A percentile compares a stretch with the other conserved stretches of the same genome.
Evolutionary conservation across 306 rosid species (phyloP).

Genomic region (Acmispon strigosus): DNA sequence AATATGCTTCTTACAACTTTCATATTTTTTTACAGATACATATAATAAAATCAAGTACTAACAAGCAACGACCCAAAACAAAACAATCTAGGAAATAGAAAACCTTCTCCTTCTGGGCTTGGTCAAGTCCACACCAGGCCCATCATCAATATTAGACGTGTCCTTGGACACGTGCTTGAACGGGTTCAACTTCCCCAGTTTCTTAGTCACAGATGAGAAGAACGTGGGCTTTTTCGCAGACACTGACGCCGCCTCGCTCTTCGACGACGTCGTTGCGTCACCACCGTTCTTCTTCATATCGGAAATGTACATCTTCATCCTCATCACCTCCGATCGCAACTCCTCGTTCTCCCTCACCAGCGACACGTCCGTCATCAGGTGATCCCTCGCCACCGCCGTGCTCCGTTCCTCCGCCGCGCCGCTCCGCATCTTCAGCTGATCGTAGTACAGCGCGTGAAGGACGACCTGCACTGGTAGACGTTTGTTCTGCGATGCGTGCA

Average conservation of each 20-base stretch:
- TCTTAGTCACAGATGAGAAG: constrained; percentile 67
- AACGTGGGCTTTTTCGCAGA: constrained; percentile 38
- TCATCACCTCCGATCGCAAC: constrained; percentile 52
- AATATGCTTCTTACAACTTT: too few relatives aligned
- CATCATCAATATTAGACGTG: constrained; percentile 51
- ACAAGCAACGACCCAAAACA: not conserved
- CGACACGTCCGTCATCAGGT: constrained; percentile 61
- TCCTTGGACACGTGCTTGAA: constrained; percentile 78
- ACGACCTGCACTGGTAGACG: constrained; percentile 77
- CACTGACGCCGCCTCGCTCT: not conserved
- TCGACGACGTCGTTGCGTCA: constrained; percentile 28
- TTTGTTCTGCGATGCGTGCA: constrained; percentile 87
- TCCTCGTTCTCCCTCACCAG: constrained; percentile 75
- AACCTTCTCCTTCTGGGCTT: constrained; percentile 87
- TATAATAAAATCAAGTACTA: not conserved
- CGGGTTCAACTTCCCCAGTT: constrained; percentile 69
- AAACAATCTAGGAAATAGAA: constrained; percentile 49
- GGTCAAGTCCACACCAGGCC: constrained; percentile 33
- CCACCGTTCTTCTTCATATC: constrained; percentile 41
- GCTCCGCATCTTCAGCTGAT: constrained; percentile 69
- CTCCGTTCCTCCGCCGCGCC: constrained; percentile 34
- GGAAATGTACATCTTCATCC: constrained; percentile 69
- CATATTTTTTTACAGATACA: too few relatives aligned
- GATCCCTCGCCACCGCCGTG: constrained; percentile 26
- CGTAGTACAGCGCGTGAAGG: constrained; percentile 85